Evolutionary conservation across 1,284 basidiomycete genomes (phyloP).

Genomic region (Pseudozyma thailandica): DNA sequence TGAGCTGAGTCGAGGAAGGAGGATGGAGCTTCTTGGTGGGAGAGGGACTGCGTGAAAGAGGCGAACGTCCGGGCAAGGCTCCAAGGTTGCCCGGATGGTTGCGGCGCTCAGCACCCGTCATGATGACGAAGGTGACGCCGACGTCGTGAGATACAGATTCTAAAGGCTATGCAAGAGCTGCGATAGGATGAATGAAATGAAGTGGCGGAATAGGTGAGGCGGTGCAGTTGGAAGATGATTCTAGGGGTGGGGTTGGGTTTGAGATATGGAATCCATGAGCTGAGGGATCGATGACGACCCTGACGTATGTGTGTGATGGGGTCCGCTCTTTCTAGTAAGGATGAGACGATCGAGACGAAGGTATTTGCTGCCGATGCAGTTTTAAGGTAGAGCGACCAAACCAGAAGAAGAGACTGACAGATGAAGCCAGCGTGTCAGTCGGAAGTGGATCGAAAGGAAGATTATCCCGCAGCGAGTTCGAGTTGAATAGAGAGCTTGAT

Average conservation of each 20-base stretch:
- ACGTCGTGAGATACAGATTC: neutral
- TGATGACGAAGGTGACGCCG: conserved; percentile 13
- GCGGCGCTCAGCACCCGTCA: conserved; percentile 45
- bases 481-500: neutral
- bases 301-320: neutral
- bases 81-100: conserved; percentile 33
- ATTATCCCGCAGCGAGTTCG: neutral
- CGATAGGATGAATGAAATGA: too few relatives aligned
- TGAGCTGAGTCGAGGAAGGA: conserved; percentile 14
- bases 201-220: too few relatives aligned
- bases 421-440: conserved; percentile 4
- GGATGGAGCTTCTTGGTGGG: conserved; percentile 14
- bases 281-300: neutral
- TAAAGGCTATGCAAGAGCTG: neutral
- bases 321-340: too few relatives aligned
- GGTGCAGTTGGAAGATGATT: too few relatives aligned
- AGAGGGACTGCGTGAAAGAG: conserved; percentile 28
- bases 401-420: too few relatives aligned
- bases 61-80: conserved; percentile 19
- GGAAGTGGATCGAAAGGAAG: neutral
- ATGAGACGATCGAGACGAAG: neutral
- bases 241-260: too few relatives aligned
- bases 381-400: neutral
- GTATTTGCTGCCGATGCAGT: neutral
- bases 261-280: too few relatives aligned